phyloP scores from a whole-genome alignment of 1,284 basidiomycete genomes.

The Irpex rosettiformis region DNA sequence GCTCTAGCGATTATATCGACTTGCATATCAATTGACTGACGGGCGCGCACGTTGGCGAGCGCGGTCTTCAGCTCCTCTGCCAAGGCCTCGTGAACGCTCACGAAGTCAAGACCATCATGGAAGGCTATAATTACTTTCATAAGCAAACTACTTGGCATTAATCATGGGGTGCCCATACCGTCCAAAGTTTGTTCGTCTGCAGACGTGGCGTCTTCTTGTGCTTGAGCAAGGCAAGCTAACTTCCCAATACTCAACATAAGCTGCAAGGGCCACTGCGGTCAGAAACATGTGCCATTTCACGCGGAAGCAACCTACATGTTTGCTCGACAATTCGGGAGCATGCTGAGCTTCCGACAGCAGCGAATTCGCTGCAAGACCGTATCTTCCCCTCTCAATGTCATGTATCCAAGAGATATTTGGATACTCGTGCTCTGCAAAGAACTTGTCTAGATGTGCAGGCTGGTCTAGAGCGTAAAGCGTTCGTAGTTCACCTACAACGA shows the following conservation, averaged over 20 bases:
- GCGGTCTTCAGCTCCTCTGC: conserved; percentile 54
- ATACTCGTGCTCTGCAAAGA: conserved; percentile 65
- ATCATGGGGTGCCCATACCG: conserved; percentile 34
- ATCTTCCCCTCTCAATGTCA: conserved; percentile 72
- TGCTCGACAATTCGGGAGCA: conserved; percentile 59
- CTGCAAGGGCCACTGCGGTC: conserved; percentile 37
- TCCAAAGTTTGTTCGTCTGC: conserved; percentile 51
- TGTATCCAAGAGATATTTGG: conserved; percentile 87
- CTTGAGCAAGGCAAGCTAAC: conserved; percentile 76
- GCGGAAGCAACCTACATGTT: conserved; percentile 55
- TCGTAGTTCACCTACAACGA: conserved; percentile 60
- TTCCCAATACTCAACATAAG: conserved; percentile 91
- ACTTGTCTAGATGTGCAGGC: conserved; percentile 65
- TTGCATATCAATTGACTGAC: conserved; percentile 65
- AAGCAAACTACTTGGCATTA: background rate
- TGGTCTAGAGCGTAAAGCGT: conserved; percentile 75
- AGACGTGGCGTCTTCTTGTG: conserved; percentile 53
- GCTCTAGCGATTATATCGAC: conserved; percentile 56
- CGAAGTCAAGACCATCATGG: conserved; percentile 72
- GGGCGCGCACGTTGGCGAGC: conserved; percentile 44
- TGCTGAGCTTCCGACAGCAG: conserved; percentile 60
- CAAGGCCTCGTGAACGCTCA: conserved; percentile 68
- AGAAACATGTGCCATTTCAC: conserved; percentile 8
- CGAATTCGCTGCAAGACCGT: conserved; percentile 61
- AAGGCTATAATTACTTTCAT: conserved; percentile 43